phyloP scores from a whole-genome alignment of 2,329 filamentous ascomycete species.

The Sporothrix pseudoabietina region DNA sequence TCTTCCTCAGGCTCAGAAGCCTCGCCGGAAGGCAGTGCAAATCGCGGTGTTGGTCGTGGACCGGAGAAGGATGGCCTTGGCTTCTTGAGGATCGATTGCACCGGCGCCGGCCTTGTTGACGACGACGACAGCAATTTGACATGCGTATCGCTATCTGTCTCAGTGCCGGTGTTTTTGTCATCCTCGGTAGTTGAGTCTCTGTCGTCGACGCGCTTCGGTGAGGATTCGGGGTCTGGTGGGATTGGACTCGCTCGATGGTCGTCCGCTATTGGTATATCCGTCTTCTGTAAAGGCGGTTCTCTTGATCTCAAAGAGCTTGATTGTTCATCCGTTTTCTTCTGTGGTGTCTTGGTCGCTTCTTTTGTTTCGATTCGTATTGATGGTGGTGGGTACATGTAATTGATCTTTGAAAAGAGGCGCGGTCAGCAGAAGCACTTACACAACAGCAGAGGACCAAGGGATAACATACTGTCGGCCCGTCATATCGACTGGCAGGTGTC shows the following conservation, averaged over 20 bases:
- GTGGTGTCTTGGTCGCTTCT: too few relatives aligned
- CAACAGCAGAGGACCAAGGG: neutral
- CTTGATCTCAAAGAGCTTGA: neutral
- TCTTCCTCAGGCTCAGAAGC: constrained; percentile 44
- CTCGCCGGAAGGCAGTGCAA: constrained; percentile 53
- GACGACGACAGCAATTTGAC: constrained; percentile 43
- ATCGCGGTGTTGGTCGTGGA: constrained; percentile 62
- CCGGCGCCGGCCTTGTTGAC: constrained; percentile 51
- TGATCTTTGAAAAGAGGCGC: neutral
- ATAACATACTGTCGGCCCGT: constrained; percentile 52
- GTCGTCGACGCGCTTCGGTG: neutral
- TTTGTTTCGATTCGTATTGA: neutral
- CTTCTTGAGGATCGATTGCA: constrained; percentile 64
- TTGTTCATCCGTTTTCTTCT: neutral
- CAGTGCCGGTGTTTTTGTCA: neutral
- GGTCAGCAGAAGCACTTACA: neutral
- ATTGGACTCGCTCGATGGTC: neutral
- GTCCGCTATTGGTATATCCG: neutral
- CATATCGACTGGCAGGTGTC: constrained; percentile 57
- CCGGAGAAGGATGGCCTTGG: constrained; percentile 48
- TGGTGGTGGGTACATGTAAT: neutral
- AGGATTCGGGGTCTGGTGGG: too few relatives aligned
- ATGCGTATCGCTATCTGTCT: constrained; percentile 6
- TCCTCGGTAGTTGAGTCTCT: neutral
- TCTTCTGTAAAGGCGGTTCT: neutral